Conservation (phyloP, 495 filamentous ascomycete genomes). For the Penicillium atrosanguineum region DNA sequence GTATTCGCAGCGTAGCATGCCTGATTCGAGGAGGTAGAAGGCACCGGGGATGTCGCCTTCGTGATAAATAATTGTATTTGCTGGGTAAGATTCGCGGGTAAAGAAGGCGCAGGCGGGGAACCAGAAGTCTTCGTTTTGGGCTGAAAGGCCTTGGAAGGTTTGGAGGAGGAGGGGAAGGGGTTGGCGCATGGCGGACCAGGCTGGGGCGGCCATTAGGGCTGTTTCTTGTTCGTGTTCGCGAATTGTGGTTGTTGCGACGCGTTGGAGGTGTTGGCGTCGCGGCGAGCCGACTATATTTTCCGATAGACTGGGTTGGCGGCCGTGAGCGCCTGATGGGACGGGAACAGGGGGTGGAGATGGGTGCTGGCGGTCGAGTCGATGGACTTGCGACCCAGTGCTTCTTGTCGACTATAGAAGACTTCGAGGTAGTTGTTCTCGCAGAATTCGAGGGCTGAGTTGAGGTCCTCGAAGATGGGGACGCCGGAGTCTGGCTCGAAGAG, state of each 20-base stretch:
- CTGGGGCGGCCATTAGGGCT: slow-evolving; percentile 42
- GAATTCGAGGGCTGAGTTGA: slow-evolving; percentile 88
- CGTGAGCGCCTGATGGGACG: slow-evolving; percentile 6
- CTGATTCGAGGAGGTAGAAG: slow-evolving; percentile 90
- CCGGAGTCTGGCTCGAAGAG: slow-evolving; percentile 65
- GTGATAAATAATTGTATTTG: slow-evolving; percentile 72
- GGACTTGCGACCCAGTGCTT: slow-evolving; percentile 30
- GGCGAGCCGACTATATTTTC: slow-evolving; percentile 71
- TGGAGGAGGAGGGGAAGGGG: slow-evolving; percentile 89
- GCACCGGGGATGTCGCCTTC: slow-evolving; percentile 66
- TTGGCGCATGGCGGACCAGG: slow-evolving; percentile 81
- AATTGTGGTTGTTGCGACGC: slow-evolving; percentile 72
- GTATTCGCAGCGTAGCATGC: slow-evolving; percentile 87
- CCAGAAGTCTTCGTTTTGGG: slow-evolving; percentile 90
- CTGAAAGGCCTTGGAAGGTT: slow-evolving; percentile 80
- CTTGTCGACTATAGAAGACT: slow-evolving; percentile 65
- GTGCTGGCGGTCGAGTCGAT: slow-evolving; percentile 7
- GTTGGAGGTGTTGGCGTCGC: slow-evolving; percentile 70
- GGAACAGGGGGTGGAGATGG: slow-evolving; percentile 53
- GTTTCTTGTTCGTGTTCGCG: slow-evolving; percentile 58
- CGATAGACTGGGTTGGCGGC: slow-evolving; percentile 14
- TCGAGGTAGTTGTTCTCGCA: slow-evolving; percentile 95
- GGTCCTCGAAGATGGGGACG: slow-evolving; percentile 77
- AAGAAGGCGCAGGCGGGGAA: slow-evolving; percentile 74
- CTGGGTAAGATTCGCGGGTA: slow-evolving; percentile 56